These are phyloP conservation scores for Tricholoma terreum DNA, from an alignment of 768 basidiomycete genomes.

Conservation along the genomic window DNA sequence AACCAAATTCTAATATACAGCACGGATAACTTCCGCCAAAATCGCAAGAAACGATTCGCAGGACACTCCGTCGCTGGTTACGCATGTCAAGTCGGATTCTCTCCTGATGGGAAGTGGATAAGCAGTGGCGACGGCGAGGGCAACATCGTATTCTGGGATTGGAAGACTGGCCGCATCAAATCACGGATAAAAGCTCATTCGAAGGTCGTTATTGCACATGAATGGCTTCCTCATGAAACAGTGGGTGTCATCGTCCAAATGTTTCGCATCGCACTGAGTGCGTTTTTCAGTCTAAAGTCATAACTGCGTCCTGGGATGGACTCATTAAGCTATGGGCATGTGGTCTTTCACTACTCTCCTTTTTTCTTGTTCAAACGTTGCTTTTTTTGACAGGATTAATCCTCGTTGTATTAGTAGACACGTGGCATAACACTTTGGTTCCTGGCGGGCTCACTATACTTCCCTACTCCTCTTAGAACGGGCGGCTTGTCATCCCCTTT, in stretches of 20 bases:
- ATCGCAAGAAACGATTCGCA: slow-evolving; percentile 97
- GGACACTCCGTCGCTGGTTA: slow-evolving; percentile 97
- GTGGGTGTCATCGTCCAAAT: slow-evolving; percentile 65
- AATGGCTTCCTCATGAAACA: slow-evolving; percentile 96
- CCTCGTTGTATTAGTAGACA: slow-evolving; percentile 11
- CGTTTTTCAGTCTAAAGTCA: slow-evolving; percentile 78
- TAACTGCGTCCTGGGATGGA: slow-evolving; percentile 98
- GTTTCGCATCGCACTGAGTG: slow-evolving; percentile 21
- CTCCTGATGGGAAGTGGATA: slow-evolving; percentile 97
- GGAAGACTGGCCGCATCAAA: slow-evolving; percentile 97
- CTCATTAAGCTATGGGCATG: slow-evolving; percentile 96
- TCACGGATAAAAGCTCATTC: slow-evolving; percentile 84
- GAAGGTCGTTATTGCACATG: slow-evolving; percentile 97
- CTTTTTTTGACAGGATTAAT: slow-evolving; percentile 36
- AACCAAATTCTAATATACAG: slow-evolving; percentile 98
- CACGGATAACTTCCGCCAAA: slow-evolving; percentile 97
- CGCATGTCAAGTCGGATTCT: slow-evolving; percentile 96
- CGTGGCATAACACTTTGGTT: slow-evolving; percentile 3
- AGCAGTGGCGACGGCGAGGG: slow-evolving; percentile 95
- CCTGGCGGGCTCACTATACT: not conserved
- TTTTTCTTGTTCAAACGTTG: slow-evolving; percentile 11
- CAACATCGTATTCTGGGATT: slow-evolving; percentile 98
- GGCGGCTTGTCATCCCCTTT: no score
- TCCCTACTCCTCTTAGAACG: no score
- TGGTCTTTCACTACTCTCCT: slow-evolving; percentile 13